These are phyloP conservation scores for Aspergillus sp. DNA, from an alignment of 2,329 filamentous ascomycete genomes.

Conservation along the genomic window DNA sequence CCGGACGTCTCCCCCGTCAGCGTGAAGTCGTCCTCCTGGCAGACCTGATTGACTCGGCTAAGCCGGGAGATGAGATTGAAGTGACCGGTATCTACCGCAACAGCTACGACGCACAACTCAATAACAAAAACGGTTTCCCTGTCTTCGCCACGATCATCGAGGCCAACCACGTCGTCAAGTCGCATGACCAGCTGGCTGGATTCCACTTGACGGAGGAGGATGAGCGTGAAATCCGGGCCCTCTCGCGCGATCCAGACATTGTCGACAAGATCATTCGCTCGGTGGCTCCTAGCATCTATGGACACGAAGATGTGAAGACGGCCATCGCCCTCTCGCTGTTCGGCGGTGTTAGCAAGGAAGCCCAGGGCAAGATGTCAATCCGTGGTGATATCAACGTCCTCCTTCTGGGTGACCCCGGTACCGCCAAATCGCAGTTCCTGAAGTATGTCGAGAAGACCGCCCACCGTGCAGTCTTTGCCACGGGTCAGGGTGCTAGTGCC, in stretches of 20 bases:
- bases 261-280: slow-evolving; percentile 90
- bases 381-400: slow-evolving; percentile 98
- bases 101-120: slow-evolving; percentile 95
- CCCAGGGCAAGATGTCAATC: slow-evolving; percentile 84
- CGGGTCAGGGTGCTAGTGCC: slow-evolving; percentile 92
- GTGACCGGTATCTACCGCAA: slow-evolving; percentile 96
- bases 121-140: slow-evolving; percentile 98
- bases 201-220: slow-evolving; percentile 95
- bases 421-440: slow-evolving; percentile 93
- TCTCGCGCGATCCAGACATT: slow-evolving; percentile 88
- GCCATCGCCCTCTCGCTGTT: slow-evolving; percentile 92
- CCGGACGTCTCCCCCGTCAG: slow-evolving; percentile 87
- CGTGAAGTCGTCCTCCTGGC: slow-evolving; percentile 94
- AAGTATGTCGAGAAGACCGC: slow-evolving; percentile 98
- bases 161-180: slow-evolving; percentile 95
- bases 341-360: slow-evolving; percentile 87
- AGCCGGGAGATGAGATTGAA: slow-evolving; percentile 96
- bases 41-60: slow-evolving; percentile 94
- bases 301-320: slow-evolving; percentile 95
- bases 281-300: slow-evolving; percentile 96
- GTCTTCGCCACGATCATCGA: slow-evolving; percentile 97
- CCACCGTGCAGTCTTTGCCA: slow-evolving; percentile 94
- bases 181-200: slow-evolving; percentile 94
- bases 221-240: slow-evolving; percentile 80
- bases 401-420: slow-evolving; percentile 93